Evolutionary conservation across 305 asterid species (phyloP).

Genomic region (Ajuga reptans): DNA sequence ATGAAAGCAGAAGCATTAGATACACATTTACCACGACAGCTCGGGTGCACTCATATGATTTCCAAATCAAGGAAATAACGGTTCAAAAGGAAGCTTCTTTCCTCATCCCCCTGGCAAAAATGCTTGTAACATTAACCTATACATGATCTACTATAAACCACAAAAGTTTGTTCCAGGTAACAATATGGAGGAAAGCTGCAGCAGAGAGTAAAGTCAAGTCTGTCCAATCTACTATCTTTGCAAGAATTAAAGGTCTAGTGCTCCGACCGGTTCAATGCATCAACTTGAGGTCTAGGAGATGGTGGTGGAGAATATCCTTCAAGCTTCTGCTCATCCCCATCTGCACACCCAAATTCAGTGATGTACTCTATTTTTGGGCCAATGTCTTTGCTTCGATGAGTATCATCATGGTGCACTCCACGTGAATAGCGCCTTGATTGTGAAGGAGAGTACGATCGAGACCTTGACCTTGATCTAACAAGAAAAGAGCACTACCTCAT

Average conservation of each 20-base stretch:
- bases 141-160: slow-evolving; percentile 43
- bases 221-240: slow-evolving; percentile 78
- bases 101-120: slow-evolving; percentile 40
- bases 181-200: slow-evolving; percentile 63
- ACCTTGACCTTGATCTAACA: slow-evolving; percentile 62
- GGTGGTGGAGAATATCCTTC: slow-evolving; percentile 92
- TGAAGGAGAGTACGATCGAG: slow-evolving; percentile 80
- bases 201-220: slow-evolving; percentile 79
- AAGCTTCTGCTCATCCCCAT: slow-evolving; percentile 57
- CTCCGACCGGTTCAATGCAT: slow-evolving; percentile 94
- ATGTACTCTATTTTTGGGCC: slow-evolving; percentile 85
- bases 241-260: slow-evolving; percentile 86
- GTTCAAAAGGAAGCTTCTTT: slow-evolving; percentile 44
- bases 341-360: slow-evolving; percentile 90
- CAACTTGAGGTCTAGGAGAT: slow-evolving; percentile 73
- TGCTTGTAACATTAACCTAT: slow-evolving; percentile 50
- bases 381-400: slow-evolving; percentile 57
- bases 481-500: slow-evolving; percentile 13
- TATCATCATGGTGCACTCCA: slow-evolving; percentile 54
- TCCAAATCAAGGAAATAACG: slow-evolving; percentile 40
- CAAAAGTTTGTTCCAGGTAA: slow-evolving; percentile 47
- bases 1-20: slow-evolving; percentile 49
- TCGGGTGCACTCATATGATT: slow-evolving; percentile 39
- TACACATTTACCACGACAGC: slow-evolving; percentile 27
- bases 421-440: slow-evolving; percentile 59